These are phyloP conservation scores for Endogone sp. DNA, from an alignment of 192 early-diverging fungal genomes.

Conservation along the genomic window DNA sequence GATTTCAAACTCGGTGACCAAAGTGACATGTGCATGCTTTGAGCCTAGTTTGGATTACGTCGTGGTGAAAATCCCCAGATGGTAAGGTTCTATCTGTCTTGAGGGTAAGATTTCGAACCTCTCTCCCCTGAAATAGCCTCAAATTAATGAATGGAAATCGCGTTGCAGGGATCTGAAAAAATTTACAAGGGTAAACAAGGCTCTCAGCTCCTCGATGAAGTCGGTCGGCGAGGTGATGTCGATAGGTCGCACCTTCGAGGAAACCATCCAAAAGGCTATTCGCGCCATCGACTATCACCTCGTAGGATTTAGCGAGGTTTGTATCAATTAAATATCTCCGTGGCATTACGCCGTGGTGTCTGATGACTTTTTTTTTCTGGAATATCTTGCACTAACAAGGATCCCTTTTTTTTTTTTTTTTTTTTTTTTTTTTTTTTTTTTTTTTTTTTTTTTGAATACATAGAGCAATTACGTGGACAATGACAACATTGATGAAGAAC, in stretches of 20 bases:
- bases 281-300: slow-evolving; percentile 86
- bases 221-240: slow-evolving; percentile 98
- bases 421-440: slow-evolving; percentile 5
- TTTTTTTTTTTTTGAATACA: slow-evolving; percentile 9
- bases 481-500: slow-evolving; percentile 81
- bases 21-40: slow-evolving; percentile 94
- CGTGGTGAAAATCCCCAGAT: slow-evolving; percentile 81
- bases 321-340: no score
- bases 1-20: slow-evolving; percentile 93
- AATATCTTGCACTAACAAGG: background rate
- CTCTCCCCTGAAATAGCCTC: no score
- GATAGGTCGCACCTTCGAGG: slow-evolving; percentile 95
- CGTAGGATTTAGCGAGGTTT: slow-evolving; percentile 73
- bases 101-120: no score
- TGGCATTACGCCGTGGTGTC: no score
- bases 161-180: slow-evolving; percentile 75
- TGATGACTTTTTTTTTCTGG: slow-evolving; percentile 25
- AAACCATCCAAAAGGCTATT: slow-evolving; percentile 96
- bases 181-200: slow-evolving; percentile 90
- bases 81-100: slow-evolving; percentile 25
- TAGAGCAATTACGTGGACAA: slow-evolving; percentile 60
- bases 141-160: no score
- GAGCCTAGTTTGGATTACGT: slow-evolving; percentile 95
- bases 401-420: slow-evolving; percentile 5
- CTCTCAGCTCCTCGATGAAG: slow-evolving; percentile 93